Percentiles rank a stretch among this genome's conserved stretches.
phyloP scores from a whole-genome alignment of 108 stramenopile species.

The Aurantiochytrium sp. region DNA sequence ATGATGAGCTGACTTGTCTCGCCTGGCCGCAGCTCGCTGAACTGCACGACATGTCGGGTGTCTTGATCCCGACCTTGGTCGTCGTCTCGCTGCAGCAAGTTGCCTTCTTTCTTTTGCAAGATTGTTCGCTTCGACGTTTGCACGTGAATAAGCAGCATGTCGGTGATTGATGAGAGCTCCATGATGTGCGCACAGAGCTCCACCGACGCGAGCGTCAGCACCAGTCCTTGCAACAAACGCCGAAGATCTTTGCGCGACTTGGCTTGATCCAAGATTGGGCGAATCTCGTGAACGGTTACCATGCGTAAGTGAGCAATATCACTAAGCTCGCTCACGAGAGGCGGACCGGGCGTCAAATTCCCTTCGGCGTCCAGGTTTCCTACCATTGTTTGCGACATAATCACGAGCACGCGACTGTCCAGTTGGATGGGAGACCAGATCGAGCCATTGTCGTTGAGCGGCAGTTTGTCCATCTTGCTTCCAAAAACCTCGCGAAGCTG shows the following conservation, averaged over 20 bases:
- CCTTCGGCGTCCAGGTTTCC: background rate
- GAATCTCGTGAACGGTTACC: background rate
- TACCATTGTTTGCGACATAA: background rate
- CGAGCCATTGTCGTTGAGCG: background rate
- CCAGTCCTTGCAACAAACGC: background rate
- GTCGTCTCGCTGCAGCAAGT: background rate
- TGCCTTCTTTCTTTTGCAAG: background rate
- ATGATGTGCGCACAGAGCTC: conserved; percentile 4
- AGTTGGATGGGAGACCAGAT: background rate
- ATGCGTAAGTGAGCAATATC: background rate
- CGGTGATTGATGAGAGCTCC: conserved; percentile 13
- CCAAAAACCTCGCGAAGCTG: background rate
- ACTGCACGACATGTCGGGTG: conserved; percentile 4
- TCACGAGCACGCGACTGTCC: background rate
- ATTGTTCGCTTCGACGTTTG: background rate
- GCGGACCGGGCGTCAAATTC: background rate
- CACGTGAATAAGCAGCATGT: conserved; percentile 7
- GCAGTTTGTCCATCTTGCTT: background rate
- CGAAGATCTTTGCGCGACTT: background rate
- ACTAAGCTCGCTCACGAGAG: background rate
- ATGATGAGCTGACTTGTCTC: background rate
- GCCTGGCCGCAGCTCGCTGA: conserved; percentile 11
- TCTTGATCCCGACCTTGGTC: background rate
- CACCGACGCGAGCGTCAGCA: background rate
- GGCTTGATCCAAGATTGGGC: background rate